phyloP scores from a whole-genome alignment of 805 yeast species.

The Yamadazyma paraphyllophila region DNA sequence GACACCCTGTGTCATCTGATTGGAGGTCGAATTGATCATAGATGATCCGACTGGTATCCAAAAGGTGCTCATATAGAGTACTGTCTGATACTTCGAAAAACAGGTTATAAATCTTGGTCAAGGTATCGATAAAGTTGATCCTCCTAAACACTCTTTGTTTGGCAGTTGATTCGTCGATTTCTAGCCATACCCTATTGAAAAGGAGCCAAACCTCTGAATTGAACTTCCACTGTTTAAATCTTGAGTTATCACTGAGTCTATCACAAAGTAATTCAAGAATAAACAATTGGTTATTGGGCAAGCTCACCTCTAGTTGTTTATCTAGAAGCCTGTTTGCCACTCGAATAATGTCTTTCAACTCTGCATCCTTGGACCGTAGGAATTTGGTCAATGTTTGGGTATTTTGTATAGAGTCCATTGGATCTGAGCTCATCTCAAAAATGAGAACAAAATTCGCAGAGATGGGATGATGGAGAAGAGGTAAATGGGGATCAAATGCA shows the following conservation, averaged over 20 bases:
- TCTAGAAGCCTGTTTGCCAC: conserved; percentile 30
- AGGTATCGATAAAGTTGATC: conserved; percentile 38
- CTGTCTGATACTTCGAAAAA: conserved; percentile 6
- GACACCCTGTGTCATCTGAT: conserved; percentile 30
- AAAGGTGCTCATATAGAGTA: conserved; percentile 18
- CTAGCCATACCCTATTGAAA: conserved; percentile 40
- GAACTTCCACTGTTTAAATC: conserved; percentile 43
- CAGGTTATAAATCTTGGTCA: conserved; percentile 13
- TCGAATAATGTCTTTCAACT: conserved; percentile 41
- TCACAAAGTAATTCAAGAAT: conserved; percentile 60
- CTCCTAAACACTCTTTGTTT: conserved; percentile 44
- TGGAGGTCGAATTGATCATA: conserved; percentile 25
- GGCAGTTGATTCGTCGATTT: conserved; percentile 20
- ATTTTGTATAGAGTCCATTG: conserved; percentile 16
- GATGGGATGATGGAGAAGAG: neutral
- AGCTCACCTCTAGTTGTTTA: conserved; percentile 32
- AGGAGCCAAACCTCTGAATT: conserved; percentile 49
- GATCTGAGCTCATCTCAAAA: conserved; percentile 10
- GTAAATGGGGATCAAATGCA: neutral
- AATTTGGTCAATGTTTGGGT: conserved; percentile 54
- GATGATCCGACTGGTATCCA: conserved; percentile 19
- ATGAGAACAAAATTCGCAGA: conserved; percentile 4
- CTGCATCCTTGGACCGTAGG: conserved; percentile 52
- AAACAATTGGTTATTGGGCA: conserved; percentile 57
- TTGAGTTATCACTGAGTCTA: conserved; percentile 50